Base-by-base conservation (phyloP, 768 basidiomycete genomes). In the Lentinus brumalis region DNA sequence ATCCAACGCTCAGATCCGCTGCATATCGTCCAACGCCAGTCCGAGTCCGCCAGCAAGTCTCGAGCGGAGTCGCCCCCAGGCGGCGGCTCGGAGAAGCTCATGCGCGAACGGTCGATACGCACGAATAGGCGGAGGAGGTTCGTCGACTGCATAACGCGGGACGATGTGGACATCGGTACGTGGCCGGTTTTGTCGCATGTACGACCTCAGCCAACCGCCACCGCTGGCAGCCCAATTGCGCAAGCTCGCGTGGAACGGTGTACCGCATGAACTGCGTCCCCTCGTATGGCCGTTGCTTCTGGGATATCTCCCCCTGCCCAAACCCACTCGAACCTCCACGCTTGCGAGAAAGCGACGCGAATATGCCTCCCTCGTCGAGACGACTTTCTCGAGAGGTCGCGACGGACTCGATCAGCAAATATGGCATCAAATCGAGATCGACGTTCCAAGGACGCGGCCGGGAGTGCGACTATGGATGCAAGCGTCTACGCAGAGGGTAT, bases 401-500 rank as follows among this genome's bases (percentile, higher is more conserved):
- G 88, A 91, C 58, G 88, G 91, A 0, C 81, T 96, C 32, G 96
- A 99, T 74, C 94, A 95, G 68, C 91, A 93, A 74, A 96, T 98
- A 71, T 98, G 97, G 97, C 97, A 98, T 76, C 97, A 99, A 75
- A 98, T 98, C 67, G 94, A 94, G 70, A 98, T 98, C 61, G 97
- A 99, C 69, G 96, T 98, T 6, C 97, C 97, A 11, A 82, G 97
- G 55, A 99, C 97, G 41, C 78, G 96, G 52, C 96, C 97, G 16
- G 95, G 96, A 21, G 87, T 96, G 11, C 82, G 79, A 39, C 75
- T 99, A 21, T 99, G 97, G 97, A 91, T 92, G 86, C 87, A 92
- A 67, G 86, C 80, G 30, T 84, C 86, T 18, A 96, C 97, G 4
- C 97, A 98, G 72, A 81, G 95, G 67, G 95, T 94, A 74, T 69